These are phyloP conservation scores for Ogataea hybrid DNA, from an alignment of 1,139 yeast species.

Conservation along the genomic window DNA sequence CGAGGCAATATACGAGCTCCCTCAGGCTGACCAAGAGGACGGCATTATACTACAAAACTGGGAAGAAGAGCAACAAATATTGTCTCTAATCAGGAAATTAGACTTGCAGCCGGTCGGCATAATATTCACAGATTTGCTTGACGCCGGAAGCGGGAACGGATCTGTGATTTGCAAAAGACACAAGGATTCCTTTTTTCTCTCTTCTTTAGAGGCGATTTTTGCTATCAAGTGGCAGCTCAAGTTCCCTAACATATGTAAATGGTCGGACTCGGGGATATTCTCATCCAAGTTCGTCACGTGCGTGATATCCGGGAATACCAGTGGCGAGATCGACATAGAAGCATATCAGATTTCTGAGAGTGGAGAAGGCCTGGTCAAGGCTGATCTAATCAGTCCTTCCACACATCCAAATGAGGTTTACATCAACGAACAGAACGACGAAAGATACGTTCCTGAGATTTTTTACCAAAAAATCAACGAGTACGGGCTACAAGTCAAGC, in stretches of 20 bases:
- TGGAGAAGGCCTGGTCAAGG: constrained; percentile 85
- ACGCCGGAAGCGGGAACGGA: constrained; percentile 84
- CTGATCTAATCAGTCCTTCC: constrained; percentile 83
- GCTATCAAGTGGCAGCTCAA: constrained; percentile 75
- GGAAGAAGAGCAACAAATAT: constrained; percentile 56
- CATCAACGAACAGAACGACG: constrained; percentile 66
- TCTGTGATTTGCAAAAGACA: constrained; percentile 91
- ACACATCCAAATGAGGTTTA: constrained; percentile 89
- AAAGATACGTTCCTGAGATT: constrained; percentile 91
- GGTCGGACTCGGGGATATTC: constrained; percentile 63
- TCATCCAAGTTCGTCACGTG: constrained; percentile 94
- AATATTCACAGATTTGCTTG: constrained; percentile 86
- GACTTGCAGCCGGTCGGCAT: constrained; percentile 78
- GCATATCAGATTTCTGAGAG: constrained; percentile 86
- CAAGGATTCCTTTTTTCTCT: constrained; percentile 82
- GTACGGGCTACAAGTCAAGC: constrained; percentile 82
- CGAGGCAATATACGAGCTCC: constrained; percentile 91
- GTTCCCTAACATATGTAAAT: constrained; percentile 65
- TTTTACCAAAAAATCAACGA: constrained; percentile 84
- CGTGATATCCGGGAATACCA: constrained; percentile 80
- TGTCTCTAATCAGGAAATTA: constrained; percentile 53
- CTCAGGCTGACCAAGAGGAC: constrained; percentile 83
- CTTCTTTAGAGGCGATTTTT: constrained; percentile 82
- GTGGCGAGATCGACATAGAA: constrained; percentile 87
- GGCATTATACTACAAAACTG: constrained; percentile 69